A percentile compares a stretch with the other conserved stretches of the same genome.
phyloP scores from a whole-genome alignment of 2,329 filamentous ascomycete genomes.

The Fusarium sp. region DNA sequence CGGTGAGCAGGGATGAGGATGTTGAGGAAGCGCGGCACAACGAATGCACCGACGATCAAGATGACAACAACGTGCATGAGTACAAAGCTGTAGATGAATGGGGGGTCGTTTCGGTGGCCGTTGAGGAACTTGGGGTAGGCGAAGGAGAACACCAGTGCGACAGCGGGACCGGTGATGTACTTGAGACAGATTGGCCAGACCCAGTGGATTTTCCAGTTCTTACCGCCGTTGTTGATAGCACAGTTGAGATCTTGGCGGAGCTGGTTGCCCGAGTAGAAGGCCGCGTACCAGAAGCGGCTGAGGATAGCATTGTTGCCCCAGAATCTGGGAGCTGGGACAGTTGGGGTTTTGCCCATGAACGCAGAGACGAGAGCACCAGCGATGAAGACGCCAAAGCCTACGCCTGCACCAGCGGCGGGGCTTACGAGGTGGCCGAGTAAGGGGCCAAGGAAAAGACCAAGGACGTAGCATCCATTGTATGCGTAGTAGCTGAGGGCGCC shows the following conservation, averaged over 20 bases:
- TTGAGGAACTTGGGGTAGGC: constrained; percentile 55
- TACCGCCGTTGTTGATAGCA: constrained; percentile 58
- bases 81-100: constrained; percentile 40
- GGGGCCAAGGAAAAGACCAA: constrained; percentile 62
- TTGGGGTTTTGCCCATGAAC: constrained; percentile 56
- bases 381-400: constrained; percentile 64
- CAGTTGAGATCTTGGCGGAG: constrained; percentile 64
- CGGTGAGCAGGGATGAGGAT: constrained; percentile 30
- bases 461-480: constrained; percentile 64
- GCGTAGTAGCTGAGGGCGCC: constrained; percentile 56
- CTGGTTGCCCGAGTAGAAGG: constrained; percentile 68
- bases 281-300: constrained; percentile 63
- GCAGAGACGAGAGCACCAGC: constrained; percentile 54
- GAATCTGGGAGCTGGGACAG: constrained; percentile 56
- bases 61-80: constrained; percentile 41
- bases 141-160: constrained; percentile 62
- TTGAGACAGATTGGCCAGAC: constrained; percentile 62
- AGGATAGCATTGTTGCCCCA: constrained; percentile 57
- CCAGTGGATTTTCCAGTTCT: constrained; percentile 65
- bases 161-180: constrained; percentile 60
- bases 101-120: constrained; percentile 23
- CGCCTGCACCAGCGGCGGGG: constrained; percentile 59
- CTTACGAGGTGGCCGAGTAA: constrained; percentile 60
- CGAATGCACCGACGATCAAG: constrained; percentile 36
- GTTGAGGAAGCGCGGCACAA: constrained; percentile 34